Evolutionary conservation across 495 filamentous ascomycete genomes (phyloP), one percentile per base, ranked within the genome.

Genomic region (Aspergillus incahuasiensis): DNA sequence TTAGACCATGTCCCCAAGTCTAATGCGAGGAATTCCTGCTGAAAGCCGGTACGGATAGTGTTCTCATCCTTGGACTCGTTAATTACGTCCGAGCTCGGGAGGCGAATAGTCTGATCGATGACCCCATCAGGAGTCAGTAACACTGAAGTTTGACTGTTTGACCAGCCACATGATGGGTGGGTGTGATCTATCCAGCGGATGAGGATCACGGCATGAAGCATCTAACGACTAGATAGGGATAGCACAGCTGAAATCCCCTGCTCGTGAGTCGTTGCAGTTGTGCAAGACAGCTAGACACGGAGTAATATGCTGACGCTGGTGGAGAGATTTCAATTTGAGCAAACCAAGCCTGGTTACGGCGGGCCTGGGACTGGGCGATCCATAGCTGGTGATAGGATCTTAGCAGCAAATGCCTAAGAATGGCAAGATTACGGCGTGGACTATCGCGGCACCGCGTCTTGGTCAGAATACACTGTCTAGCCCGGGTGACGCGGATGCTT

Each of bases 321-420:
- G 38, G 38, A 40, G 38, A 40, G 38, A 40, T 16, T 16, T 40
- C 38, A 40, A 55, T 48, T 53, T 25, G 55, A 48, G 54, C 54
- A 52, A 9, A 35, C 32, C 32, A 15, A 61, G 57, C 42, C 53
- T 40, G 58, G 49, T 47, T 52, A 38, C 41, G 52, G 57, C 54
- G 57, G 61, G 59, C 57, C 59, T 56, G 9, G 19, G 46, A 48
- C 47, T 49, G 47, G 53, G 48, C 49, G 60, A 62, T 62, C 60
- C 60, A 62, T 62, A 49, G 30, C 55, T 61, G 47, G 24, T 38
- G 48, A 55, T 58, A 52, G 47, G 55, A 40, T 35, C 6, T 35
- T 46, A 52, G 51, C 15, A 39, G 39, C 22, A 15, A 49, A 48
- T 48, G 21, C 20, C 28, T 21, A 21, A 15, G 25, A 21, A 49